Evolutionary conservation across 768 basidiomycete species (phyloP), one percentile per base, ranked within the genome.

Genomic region (Clavaria fumosa): DNA sequence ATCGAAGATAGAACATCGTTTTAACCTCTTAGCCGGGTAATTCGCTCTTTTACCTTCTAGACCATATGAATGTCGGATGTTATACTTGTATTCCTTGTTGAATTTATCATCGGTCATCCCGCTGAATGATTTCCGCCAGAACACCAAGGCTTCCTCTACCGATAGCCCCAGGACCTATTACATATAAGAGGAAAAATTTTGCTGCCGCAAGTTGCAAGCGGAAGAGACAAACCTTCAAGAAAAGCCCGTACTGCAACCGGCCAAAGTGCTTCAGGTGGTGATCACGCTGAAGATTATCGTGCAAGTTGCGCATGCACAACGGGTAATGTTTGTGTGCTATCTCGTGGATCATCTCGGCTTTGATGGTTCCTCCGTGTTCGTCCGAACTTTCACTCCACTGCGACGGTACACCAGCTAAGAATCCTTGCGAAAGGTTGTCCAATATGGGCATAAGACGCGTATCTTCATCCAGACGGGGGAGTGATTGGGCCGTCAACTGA

Each of bases 1-100:
- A n/a, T n/a, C n/a, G n/a, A n/a, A n/a, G n/a, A n/a, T n/a, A n/a
- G n/a, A n/a, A n/a, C n/a, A n/a, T n/a, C n/a, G 38, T 2, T 48
- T 64, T 31, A 41, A 84, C 93, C 72, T 91, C 60, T 80, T 86
- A 1, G 95, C 89, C 1, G 85, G 70, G 55, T 99, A 99, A 51
- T 96, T 96, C 27, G 80, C 83, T 31, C 93, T 73, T 56, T 81
- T 86, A 7, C 95, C 95, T 53, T 97, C 95, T 36, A 95, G 60
- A 24, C 95, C 95, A 50, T 78, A 99, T 4, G 76, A 78, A 54
- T 99, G 95, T 31, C 93, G 78, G 48, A 99, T 90, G 46, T 97
- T 99, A 56, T 99, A 99, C 49, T 75, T 79, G 67, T 96, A 79
- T 53, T 95, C 84, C 53, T 97, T 99, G 64, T 91, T 93, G 60